Base-by-base conservation (phyloP, 805 yeast genomes). In the Kluyveromyces dobzhanskii region DNA sequence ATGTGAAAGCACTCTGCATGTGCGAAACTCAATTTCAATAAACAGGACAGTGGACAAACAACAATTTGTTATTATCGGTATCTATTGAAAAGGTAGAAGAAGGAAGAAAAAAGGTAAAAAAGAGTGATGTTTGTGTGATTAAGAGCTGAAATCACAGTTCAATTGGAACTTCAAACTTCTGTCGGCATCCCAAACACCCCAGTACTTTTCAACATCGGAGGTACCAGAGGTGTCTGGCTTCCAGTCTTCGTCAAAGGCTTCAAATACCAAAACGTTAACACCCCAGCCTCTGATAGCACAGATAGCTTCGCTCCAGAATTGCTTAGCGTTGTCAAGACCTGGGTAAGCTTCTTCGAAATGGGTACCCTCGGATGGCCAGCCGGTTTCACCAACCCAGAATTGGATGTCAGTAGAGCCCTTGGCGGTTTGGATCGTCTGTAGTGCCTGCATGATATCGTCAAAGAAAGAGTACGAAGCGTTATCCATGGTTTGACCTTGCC, bases 261-360 rank as follows among this genome's bases (percentile, higher is more conserved):
- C 97, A 59, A 90, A 90, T 29, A 78, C 90, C 57, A 85, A 77
- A 37, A 88, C 90, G 64, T 90, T 85, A 57, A 90, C 69, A 63
- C 97, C 97, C 95, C 95, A 86, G 42, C 80, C 95, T 72, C 95
- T 83, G 60, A 88, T 78, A 46, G 87, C 95, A 69, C 97, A 88
- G 53, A 90, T 69, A 49, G 85, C 94, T 54, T 85, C 77, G 63
- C 80, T 75, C 94, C 92, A 90, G 77, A 73, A 90, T 50, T 65
- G 62, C 54, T 71, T 68, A 43, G 97, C 97, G 56, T 86, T 86
- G 29, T 57, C 69, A 41, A 76, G 72, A 53, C 79, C 61, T 54
- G 97, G 96, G 21, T 63, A 59, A 38, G 96, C 67, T 48, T 56
- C 43, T 58, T 77, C 86, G 54, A 65, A 87, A 57, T 68, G 64